Evolutionary conservation across 2,329 filamentous ascomycete species (phyloP).

Genomic region (Fusarium metavorans): DNA sequence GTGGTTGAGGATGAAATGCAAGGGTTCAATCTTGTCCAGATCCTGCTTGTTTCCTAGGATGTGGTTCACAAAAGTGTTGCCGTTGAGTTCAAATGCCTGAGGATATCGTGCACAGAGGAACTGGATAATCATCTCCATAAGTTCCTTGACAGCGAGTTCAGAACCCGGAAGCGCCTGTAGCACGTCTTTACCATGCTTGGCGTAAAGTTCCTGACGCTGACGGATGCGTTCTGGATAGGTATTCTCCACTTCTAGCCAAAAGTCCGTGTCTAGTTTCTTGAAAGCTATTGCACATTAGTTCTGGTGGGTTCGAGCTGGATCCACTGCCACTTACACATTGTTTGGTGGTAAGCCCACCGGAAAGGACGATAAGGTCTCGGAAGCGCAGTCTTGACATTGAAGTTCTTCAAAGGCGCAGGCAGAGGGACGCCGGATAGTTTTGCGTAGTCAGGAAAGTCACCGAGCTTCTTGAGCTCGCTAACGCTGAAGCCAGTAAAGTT

Average conservation of each 20-base stretch:
- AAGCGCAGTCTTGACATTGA: constrained; percentile 75
- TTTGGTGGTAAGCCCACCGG: constrained; percentile 88
- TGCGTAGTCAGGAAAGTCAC: constrained; percentile 85
- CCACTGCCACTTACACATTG: constrained; percentile 75
- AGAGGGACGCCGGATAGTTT: constrained; percentile 79
- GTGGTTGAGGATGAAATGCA: constrained; percentile 79
- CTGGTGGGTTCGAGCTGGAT: accelerated
- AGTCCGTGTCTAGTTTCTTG: constrained; percentile 82
- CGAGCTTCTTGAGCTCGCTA: constrained; percentile 75
- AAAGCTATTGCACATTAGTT: constrained; percentile 68
- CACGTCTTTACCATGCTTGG: constrained; percentile 71
- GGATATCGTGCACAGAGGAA: constrained; percentile 85
- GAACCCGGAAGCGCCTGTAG: constrained; percentile 78
- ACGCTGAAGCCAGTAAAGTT: constrained; percentile 78
- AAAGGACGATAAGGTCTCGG: constrained; percentile 85
- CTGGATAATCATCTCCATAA: constrained; percentile 88
- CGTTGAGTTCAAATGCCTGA: constrained; percentile 74
- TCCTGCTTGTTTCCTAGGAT: constrained; percentile 74
- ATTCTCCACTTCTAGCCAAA: constrained; percentile 89
- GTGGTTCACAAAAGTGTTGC: constrained; percentile 72
- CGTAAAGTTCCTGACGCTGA: constrained; percentile 75
- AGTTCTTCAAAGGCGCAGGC: constrained; percentile 72
- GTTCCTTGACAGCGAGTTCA: constrained; percentile 83
- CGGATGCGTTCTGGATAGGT: constrained; percentile 76
- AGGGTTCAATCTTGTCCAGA: constrained; percentile 71